A percentile compares a stretch with the other conserved stretches of the same genome.
Evolutionary conservation across 768 basidiomycete species (phyloP).

Genomic region (Cyathus striatus): DNA sequence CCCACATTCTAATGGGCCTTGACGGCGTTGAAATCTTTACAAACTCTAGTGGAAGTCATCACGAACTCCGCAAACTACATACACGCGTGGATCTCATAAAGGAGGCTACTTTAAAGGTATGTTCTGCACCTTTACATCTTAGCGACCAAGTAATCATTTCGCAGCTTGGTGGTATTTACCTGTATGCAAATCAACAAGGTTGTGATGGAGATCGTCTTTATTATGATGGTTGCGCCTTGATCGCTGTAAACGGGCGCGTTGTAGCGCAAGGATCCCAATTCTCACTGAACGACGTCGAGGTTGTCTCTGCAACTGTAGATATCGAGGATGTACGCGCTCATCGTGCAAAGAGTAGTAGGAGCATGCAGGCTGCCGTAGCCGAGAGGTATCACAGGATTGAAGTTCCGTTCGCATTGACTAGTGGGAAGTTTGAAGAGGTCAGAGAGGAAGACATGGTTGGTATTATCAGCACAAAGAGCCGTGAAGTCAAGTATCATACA

Average conservation of each 20-base stretch:
- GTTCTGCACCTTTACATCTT: neutral
- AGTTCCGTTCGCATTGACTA: constrained; percentile 73
- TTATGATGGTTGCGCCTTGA: constrained; percentile 96
- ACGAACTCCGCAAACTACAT: constrained; percentile 95
- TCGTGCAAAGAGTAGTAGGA: constrained; percentile 76
- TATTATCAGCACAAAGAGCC: constrained; percentile 27
- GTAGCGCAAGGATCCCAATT: constrained; percentile 97
- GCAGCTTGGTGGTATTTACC: constrained; percentile 92
- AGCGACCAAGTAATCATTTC: constrained; percentile 1
- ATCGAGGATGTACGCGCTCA: constrained; percentile 95
- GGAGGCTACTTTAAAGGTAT: constrained; percentile 92
- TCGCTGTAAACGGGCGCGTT: constrained; percentile 89
- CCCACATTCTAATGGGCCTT: constrained; percentile 95
- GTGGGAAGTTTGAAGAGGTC: constrained; percentile 65
- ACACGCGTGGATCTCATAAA: constrained; percentile 91
- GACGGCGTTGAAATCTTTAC: constrained; percentile 99
- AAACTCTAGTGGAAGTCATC: constrained; percentile 97
- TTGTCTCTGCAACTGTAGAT: constrained; percentile 92
- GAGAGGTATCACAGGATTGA: constrained; percentile 80
- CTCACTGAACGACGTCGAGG: constrained; percentile 93
- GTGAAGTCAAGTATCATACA: constrained; percentile 66
- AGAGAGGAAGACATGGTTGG: constrained; percentile 44
- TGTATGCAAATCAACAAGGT: constrained; percentile 98
- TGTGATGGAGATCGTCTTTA: constrained; percentile 98
- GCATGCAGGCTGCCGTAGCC: constrained; percentile 81